Conservation (phyloP, 306 rosid species). For the Ammopiptanthus mongolicus region DNA sequence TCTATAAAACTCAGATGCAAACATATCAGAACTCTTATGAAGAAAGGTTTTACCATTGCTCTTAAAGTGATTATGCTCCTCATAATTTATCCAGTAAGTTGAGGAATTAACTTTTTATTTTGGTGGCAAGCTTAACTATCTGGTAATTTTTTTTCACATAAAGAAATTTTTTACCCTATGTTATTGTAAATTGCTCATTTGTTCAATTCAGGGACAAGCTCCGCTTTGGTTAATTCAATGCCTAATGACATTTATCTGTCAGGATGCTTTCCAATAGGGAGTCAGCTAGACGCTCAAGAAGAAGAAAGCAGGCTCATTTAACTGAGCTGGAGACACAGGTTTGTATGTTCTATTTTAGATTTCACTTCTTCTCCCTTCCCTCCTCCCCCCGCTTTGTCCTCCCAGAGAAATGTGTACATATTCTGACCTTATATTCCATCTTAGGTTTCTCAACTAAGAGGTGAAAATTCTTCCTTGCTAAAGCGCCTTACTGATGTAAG, state of each 20-base stretch:
- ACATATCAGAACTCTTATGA: not conserved
- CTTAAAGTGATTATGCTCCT: not conserved
- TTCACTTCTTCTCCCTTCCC: not conserved
- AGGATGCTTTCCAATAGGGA: constrained; percentile 99
- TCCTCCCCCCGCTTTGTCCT: not conserved
- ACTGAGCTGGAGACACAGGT: constrained; percentile 89
- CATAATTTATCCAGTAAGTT: not conserved
- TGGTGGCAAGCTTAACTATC: not conserved
- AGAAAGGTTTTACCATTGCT: not conserved
- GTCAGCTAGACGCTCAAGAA: constrained; percentile 97
- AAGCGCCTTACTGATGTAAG: constrained; percentile 69
- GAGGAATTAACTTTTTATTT: not conserved
- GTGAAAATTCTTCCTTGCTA: constrained; percentile 74
- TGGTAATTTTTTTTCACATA: not conserved
- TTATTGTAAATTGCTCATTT: not conserved
- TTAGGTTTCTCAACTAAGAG: constrained; percentile 78
- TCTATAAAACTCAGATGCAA: not conserved
- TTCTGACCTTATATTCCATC: constrained; percentile 29
- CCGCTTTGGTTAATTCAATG: constrained; percentile 5
- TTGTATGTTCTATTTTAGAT: not conserved
- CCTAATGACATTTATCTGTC: constrained; percentile 24
- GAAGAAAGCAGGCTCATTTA: constrained; percentile 98
- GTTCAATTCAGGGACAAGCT: not conserved
- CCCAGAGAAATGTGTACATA: not conserved
- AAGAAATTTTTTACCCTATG: not conserved